Evolutionary conservation across 192 early-diverging fungal species (phyloP), one percentile per base, ranked within the genome.

Genomic region (Rhizoclosmatium sp.): DNA sequence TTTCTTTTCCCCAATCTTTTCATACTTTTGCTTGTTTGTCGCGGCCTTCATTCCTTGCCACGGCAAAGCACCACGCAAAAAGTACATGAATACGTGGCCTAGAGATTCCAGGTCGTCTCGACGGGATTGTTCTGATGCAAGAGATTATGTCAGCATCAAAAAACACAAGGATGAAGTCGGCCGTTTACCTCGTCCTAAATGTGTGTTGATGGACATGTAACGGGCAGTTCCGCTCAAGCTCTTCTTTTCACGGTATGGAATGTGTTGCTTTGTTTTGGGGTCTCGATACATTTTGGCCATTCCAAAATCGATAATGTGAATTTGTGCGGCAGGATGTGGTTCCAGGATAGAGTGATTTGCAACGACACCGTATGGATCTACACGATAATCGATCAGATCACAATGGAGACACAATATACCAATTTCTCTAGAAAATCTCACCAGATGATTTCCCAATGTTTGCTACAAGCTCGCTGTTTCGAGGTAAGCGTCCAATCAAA

Each of bases 1-100:
- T 85, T 99, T 99, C 89, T 96, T 96, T 85, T 99, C 96, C 51
- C 97, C 97, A 84, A 99, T 99, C 83, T 97, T 96, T 82, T 99
- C 97, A 84, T 99, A 99, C 79, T 99, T 99, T 90, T 99, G 96
- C 82, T 98, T 96, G 89, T 99, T 99, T 73, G 95, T 97, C 19
- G 93, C 94, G 1, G 97, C 97, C 86, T 97, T 98, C 31, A 99
- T 84, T 3, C 97, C 97, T 85, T 99, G 97, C 97, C 97, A 99
- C 14, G 97, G 97, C 62, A 99, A 86, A 31, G 89, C 89, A 39
- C 96, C 95, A 62, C 95, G 91, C 84, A 99, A 87, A 84, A 99
- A 98, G 87, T 99, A 99, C 91, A 99, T 95, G 75, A 99, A 97
- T 9, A 99, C 97, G 83, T 99, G 97, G 54, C 97, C 97, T 69